These are phyloP conservation scores for Monosporascus ibericus DNA, from an alignment of 2,329 filamentous ascomycete genomes.

Conservation along the genomic window DNA sequence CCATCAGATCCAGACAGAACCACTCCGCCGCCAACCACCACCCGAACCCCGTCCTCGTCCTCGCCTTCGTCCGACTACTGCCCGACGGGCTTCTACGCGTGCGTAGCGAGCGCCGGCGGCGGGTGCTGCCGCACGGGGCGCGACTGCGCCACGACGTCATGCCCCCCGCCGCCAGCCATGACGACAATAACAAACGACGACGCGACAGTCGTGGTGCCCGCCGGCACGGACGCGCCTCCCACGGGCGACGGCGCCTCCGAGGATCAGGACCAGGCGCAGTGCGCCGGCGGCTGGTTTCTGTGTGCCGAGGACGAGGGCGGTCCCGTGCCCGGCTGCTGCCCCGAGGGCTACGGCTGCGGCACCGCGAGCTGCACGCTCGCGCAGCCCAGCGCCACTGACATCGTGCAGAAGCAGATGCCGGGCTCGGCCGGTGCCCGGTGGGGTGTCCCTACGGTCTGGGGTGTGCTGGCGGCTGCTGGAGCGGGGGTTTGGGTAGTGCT, in stretches of 20 bases:
- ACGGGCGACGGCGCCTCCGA: constrained; percentile 30
- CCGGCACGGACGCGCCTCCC: constrained; percentile 35
- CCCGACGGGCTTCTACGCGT: constrained; percentile 88
- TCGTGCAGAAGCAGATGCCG: constrained; percentile 49
- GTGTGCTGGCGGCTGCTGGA: constrained; percentile 1
- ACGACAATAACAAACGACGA: constrained; percentile 64
- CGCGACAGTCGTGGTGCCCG: constrained; percentile 64
- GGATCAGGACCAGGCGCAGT: constrained; percentile 33
- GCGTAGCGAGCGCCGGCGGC: constrained; percentile 75
- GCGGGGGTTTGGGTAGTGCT: constrained; percentile 1
- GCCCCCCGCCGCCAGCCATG: constrained; percentile 51
- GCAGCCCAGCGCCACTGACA: constrained; percentile 46
- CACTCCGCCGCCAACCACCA: constrained; percentile 27
- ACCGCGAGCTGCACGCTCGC: constrained; percentile 61
- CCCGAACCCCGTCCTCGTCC: constrained; percentile 11
- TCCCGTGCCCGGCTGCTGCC: constrained; percentile 75
- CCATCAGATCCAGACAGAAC: too few relatives aligned
- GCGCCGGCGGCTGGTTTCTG: constrained; percentile 77
- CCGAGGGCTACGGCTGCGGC: constrained; percentile 68
- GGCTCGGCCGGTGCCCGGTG: constrained; percentile 4
- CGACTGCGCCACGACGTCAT: constrained; percentile 76
- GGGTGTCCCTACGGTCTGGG: not conserved
- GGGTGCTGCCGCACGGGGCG: constrained; percentile 83
- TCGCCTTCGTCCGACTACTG: constrained; percentile 46
- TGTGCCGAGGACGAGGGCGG: constrained; percentile 47